A percentile compares a stretch with the other conserved stretches of the same genome.
phyloP scores from a whole-genome alignment of 2,329 filamentous ascomycete genomes.

The Colletotrichum sp. region DNA sequence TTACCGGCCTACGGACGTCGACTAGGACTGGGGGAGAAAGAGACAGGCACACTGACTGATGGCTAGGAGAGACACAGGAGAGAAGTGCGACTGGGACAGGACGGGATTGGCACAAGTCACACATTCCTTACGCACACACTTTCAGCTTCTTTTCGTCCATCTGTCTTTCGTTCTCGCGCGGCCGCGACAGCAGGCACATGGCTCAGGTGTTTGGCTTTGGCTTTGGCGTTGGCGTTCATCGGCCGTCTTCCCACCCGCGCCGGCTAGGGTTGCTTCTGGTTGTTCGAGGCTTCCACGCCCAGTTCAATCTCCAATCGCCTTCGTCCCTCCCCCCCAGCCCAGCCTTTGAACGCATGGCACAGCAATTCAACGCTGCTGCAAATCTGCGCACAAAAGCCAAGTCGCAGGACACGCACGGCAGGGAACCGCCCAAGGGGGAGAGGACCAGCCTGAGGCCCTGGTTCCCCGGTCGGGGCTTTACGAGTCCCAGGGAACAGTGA shows the following conservation, averaged over 20 bases:
- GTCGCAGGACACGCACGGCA: constrained; percentile 4
- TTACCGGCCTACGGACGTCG: neutral
- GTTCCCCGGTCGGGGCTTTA: constrained; percentile 4
- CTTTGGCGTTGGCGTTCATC: neutral
- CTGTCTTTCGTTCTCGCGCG: neutral
- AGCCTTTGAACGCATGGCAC: neutral
- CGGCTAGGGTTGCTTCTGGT: neutral
- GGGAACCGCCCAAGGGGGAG: neutral
- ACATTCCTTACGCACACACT: neutral
- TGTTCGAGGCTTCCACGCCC: neutral
- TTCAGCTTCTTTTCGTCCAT: neutral
- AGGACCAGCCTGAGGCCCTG: constrained; percentile 7
- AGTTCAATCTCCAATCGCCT: neutral
- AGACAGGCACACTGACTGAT: neutral
- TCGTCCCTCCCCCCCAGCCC: neutral
- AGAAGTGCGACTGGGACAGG: neutral
- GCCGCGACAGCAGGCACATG: constrained; percentile 1
- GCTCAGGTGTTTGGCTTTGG: neutral
- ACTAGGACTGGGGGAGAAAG: neutral
- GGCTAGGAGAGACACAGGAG: neutral
- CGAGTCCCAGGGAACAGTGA: constrained; percentile 3
- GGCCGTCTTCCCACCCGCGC: neutral
- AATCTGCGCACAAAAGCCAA: neutral
- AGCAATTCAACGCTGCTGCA: neutral
- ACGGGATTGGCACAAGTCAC: constrained; percentile 7